Evolutionary conservation across 2,329 filamentous ascomycete genomes (phyloP).

Genomic region (Phialophora macrospora): DNA sequence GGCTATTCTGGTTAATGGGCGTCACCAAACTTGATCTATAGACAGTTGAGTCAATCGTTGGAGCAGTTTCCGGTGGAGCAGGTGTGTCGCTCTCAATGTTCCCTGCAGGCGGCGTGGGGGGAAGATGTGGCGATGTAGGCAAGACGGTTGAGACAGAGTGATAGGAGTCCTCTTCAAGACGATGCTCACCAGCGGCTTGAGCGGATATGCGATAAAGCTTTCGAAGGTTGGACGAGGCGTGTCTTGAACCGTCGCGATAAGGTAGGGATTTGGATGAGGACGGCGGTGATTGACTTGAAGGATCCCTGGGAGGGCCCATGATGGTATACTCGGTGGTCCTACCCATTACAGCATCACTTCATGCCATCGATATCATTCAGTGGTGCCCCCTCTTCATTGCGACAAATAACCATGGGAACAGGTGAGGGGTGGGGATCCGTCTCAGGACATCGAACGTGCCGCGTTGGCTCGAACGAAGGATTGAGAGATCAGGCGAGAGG

Average conservation of each 20-base stretch:
- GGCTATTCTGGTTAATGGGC: constrained; percentile 40
- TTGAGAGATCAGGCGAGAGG: neutral
- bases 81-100: constrained; percentile 23
- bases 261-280: constrained; percentile 27
- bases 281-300: constrained; percentile 17
- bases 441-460: constrained; percentile 7
- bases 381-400: constrained; percentile 28
- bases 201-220: constrained; percentile 36
- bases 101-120: constrained; percentile 37
- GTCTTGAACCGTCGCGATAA: constrained; percentile 30
- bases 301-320: constrained; percentile 29
- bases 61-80: constrained; percentile 17
- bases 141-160: constrained; percentile 24
- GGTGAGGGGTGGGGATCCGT: neutral
- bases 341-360: constrained; percentile 22
- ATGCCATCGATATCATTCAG: constrained; percentile 14
- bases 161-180: constrained; percentile 15
- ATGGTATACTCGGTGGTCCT: constrained; percentile 35
- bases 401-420: constrained; percentile 12
- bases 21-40: constrained; percentile 36
- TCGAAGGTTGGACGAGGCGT: constrained; percentile 31
- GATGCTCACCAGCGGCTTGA: constrained; percentile 18
- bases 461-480: neutral
- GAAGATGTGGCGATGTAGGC: constrained; percentile 35
- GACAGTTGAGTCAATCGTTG: constrained; percentile 37